Evolutionary conservation across 768 basidiomycete species (phyloP).

Genomic region (Clathrus columnatus): DNA sequence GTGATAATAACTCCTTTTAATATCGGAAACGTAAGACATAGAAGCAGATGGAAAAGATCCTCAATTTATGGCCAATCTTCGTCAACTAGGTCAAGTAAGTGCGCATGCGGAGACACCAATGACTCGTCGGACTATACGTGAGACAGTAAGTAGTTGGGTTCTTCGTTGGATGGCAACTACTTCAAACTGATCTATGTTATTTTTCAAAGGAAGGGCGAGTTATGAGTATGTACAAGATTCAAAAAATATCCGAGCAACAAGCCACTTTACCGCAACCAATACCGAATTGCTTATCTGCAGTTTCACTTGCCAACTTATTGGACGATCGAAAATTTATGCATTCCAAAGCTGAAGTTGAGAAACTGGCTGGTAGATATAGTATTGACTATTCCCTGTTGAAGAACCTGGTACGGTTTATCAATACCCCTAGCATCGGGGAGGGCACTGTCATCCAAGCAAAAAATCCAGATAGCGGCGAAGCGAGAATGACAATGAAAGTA

Average conservation of each 20-base stretch:
- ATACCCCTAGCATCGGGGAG: constrained; percentile 51
- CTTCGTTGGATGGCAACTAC: neutral
- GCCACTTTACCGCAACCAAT: constrained; percentile 32
- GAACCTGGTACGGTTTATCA: constrained; percentile 47
- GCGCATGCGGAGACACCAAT: constrained; percentile 63
- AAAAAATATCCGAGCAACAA: constrained; percentile 47
- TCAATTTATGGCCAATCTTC: constrained; percentile 59
- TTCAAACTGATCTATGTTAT: neutral
- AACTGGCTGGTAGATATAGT: constrained; percentile 45
- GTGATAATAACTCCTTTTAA: neutral
- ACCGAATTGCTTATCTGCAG: constrained; percentile 48
- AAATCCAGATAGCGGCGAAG: constrained; percentile 45
- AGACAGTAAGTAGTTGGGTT: constrained; percentile 41
- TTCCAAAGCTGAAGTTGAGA: constrained; percentile 34
- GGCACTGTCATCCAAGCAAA: constrained; percentile 34
- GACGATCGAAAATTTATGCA: constrained; percentile 49
- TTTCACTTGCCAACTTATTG: constrained; percentile 46
- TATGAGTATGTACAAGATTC: constrained; percentile 43
- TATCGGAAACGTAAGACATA: constrained; percentile 25
- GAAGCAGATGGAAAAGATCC: constrained; percentile 62
- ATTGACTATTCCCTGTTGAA: constrained; percentile 47
- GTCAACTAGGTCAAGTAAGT: constrained; percentile 53
- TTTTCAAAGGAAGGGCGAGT: constrained; percentile 23
- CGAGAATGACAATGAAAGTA: constrained; percentile 42
- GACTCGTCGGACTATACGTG: constrained; percentile 32